These are phyloP conservation scores for Pseudonitzschia pungens DNA, from an alignment of 108 stramenopile species.

Conservation along the genomic window DNA sequence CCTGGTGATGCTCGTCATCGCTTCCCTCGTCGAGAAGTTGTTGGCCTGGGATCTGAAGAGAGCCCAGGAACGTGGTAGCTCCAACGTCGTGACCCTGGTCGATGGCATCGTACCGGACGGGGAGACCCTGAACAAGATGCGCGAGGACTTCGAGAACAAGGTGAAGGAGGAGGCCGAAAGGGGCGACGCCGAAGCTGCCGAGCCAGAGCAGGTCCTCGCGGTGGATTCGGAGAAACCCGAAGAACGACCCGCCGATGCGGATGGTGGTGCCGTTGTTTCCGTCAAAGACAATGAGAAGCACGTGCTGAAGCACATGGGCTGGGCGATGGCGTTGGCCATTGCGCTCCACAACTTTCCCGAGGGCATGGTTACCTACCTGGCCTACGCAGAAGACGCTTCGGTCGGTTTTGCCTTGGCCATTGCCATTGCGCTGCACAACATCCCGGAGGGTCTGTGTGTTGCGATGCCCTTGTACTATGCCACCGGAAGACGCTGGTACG, in stretches of 20 bases:
- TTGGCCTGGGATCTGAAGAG: conserved; percentile 4
- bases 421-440: conserved; percentile 80
- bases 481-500: conserved; percentile 76
- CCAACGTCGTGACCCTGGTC: background rate
- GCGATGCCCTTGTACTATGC: conserved; percentile 91
- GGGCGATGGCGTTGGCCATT: conserved; percentile 74
- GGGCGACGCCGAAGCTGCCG: no score
- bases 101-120: background rate
- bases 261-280: background rate
- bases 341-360: conserved; percentile 89
- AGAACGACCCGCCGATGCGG: background rate
- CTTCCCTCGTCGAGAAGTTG: conserved; percentile 3
- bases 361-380: conserved; percentile 82
- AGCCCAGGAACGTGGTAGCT: background rate
- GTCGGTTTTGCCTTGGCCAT: conserved; percentile 70
- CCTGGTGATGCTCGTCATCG: conserved; percentile 50
- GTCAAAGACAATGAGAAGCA: background rate
- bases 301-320: conserved; percentile 42
- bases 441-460: conserved; percentile 84
- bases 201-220: no score
- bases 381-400: conserved; percentile 59
- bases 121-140: background rate
- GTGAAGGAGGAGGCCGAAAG: background rate
- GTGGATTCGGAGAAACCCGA: no score
- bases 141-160: background rate